phyloP scores from a whole-genome alignment of 139 green algal genomes.

The Ettlia oleoabundans region DNA sequence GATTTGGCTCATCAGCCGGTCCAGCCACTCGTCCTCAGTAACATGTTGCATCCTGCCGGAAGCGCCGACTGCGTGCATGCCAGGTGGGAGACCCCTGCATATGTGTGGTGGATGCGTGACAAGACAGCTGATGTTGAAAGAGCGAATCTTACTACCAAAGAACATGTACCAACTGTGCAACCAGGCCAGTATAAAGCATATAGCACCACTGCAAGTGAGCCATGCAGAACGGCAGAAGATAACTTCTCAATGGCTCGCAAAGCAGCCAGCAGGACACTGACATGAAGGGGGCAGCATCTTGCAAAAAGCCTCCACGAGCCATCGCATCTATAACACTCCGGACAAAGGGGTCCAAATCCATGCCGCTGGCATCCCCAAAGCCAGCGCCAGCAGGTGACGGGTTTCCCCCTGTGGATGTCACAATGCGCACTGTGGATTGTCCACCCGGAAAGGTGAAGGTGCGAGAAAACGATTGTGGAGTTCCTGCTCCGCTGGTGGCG shows the following conservation, averaged over 20 bases:
- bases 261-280: background rate
- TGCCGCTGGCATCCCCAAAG: background rate
- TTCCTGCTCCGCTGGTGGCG: background rate
- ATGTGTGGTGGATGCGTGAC: background rate
- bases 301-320: slow-evolving; percentile 9
- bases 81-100: background rate
- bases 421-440: background rate
- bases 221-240: too few species aligned
- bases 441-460: slow-evolving; percentile 11
- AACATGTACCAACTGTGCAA: too few species aligned
- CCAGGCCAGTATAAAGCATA: too few species aligned
- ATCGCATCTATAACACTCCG: background rate
- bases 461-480: background rate
- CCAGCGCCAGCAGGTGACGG: background rate
- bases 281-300: background rate
- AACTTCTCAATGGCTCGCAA: background rate
- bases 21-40: slow-evolving; percentile 36
- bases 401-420: background rate
- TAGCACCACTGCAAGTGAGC: background rate
- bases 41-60: background rate
- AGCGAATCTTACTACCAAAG: too few species aligned
- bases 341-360: background rate
- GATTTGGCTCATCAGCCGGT: slow-evolving; percentile 33
- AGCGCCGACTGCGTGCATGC: background rate
- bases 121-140: too few species aligned